Conservation (phyloP, 2,329 filamentous ascomycete species). For the Xenosphaeropsis pyriputrescens region DNA sequence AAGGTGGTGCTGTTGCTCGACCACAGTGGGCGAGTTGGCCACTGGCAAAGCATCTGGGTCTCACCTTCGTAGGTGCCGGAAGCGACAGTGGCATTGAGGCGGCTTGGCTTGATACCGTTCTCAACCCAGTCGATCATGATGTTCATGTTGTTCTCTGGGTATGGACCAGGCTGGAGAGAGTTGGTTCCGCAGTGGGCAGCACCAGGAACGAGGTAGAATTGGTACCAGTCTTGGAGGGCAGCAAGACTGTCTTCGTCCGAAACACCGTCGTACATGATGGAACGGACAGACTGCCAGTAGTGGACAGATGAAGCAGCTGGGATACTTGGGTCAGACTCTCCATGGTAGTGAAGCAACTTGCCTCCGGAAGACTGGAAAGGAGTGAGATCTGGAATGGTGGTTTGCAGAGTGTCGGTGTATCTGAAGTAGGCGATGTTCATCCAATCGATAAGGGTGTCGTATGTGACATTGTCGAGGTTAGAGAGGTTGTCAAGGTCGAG, state of each 20-base stretch:
- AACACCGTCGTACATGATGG: slow-evolving; percentile 30
- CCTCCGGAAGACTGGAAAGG: slow-evolving; percentile 31
- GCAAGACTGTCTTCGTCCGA: slow-evolving; percentile 22
- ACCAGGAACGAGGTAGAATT: slow-evolving; percentile 32
- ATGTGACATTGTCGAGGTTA: slow-evolving; percentile 31
- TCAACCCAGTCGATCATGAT: slow-evolving; percentile 56
- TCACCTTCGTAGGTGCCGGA: slow-evolving; percentile 17
- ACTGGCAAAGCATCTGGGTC: slow-evolving; percentile 23
- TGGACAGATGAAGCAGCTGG: slow-evolving; percentile 31
- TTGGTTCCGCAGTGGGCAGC: slow-evolving; percentile 34
- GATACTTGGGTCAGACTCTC: slow-evolving; percentile 31
- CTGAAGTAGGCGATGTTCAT: slow-evolving; percentile 31
- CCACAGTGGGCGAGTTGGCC: slow-evolving; percentile 21
- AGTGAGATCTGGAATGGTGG: slow-evolving; percentile 35
- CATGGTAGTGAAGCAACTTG: slow-evolving; percentile 42
- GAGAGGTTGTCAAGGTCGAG: slow-evolving; percentile 24
- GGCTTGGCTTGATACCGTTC: slow-evolving; percentile 29
- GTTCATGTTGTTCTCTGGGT: slow-evolving; percentile 46
- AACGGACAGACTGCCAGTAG: slow-evolving; percentile 33
- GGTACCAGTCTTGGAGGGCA: slow-evolving; percentile 33
- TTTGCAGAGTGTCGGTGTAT: slow-evolving; percentile 36
- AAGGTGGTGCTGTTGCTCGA: slow-evolving; percentile 9
- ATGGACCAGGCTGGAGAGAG: slow-evolving; percentile 26
- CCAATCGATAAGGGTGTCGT: slow-evolving; percentile 39
- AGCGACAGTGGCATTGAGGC: slow-evolving; percentile 23